Percentiles rank a stretch among this genome's conserved stretches.
These are phyloP conservation scores for Drechslerella dactyloides DNA, from an alignment of 2,329 filamentous ascomycete genomes.

Conservation along the genomic window DNA sequence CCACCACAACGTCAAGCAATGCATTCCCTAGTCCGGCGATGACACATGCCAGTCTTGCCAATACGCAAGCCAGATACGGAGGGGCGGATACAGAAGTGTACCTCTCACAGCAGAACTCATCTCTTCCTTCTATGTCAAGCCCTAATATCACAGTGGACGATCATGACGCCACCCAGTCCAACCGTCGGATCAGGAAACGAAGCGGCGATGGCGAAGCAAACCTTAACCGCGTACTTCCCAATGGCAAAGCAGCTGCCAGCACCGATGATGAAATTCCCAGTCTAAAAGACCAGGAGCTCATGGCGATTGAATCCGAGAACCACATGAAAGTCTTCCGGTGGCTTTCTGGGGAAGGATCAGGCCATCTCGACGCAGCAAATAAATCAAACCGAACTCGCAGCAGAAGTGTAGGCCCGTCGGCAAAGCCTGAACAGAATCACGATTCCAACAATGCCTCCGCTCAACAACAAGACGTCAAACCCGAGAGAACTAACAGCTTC, in stretches of 20 bases:
- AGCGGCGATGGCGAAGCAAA: constrained; percentile 20
- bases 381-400: constrained; percentile 28
- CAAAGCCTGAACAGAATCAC: neutral
- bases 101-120: neutral
- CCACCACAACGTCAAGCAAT: constrained; percentile 16
- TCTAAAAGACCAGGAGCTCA: constrained; percentile 37
- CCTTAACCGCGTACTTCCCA: constrained; percentile 42
- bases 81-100: neutral
- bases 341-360: constrained; percentile 45
- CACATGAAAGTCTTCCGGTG: constrained; percentile 47
- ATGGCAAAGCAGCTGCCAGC: constrained; percentile 8
- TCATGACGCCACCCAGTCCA: constrained; percentile 39
- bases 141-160: constrained; percentile 49
- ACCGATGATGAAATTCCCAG: constrained; percentile 45
- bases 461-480: constrained; percentile 14
- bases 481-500: constrained; percentile 25
- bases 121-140: constrained; percentile 16
- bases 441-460: constrained; percentile 2
- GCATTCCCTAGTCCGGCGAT: constrained; percentile 39
- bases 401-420: constrained; percentile 34
- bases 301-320: constrained; percentile 46
- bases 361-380: constrained; percentile 28
- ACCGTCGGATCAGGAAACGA: constrained; percentile 28
- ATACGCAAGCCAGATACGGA: constrained; percentile 9
- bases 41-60: constrained; percentile 32